Conservation (phyloP, 352 stramenopile genomes). For the Phytophthora litchii region DNA sequence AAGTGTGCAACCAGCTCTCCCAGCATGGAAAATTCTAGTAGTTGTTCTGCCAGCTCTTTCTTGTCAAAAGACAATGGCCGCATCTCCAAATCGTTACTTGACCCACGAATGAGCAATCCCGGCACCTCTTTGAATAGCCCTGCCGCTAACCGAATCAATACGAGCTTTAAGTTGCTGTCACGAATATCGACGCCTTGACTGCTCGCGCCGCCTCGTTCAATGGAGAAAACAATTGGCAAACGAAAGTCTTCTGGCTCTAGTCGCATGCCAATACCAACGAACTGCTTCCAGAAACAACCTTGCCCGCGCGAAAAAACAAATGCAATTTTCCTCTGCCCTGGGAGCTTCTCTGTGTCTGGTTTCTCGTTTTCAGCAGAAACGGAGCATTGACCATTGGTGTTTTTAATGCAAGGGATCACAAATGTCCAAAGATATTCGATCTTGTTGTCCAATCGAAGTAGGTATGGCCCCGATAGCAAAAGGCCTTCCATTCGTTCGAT, state of each 20-base stretch:
- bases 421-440: constrained; percentile 50
- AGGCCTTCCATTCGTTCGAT: constrained; percentile 66
- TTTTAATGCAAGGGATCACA: constrained; percentile 47
- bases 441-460: constrained; percentile 77
- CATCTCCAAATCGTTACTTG: neutral
- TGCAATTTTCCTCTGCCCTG: constrained; percentile 34
- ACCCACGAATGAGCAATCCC: constrained; percentile 38
- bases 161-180: constrained; percentile 41
- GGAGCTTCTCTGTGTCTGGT: constrained; percentile 1
- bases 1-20: constrained; percentile 69
- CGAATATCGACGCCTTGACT: constrained; percentile 16
- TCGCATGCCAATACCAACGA: constrained; percentile 41
- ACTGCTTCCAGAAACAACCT: constrained; percentile 56
- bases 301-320: constrained; percentile 41
- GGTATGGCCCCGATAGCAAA: constrained; percentile 46
- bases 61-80: constrained; percentile 14
- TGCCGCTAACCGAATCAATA: constrained; percentile 43
- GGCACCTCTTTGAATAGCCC: constrained; percentile 39
- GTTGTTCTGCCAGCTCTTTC: constrained; percentile 21
- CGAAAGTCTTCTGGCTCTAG: constrained; percentile 57
- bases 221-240: constrained; percentile 48
- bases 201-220: constrained; percentile 10
- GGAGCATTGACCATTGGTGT: neutral
- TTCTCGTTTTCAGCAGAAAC: constrained; percentile 10
- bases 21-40: constrained; percentile 63